Conservation (phyloP, 805 yeast species). For the Wickerhamiella occidentalis region DNA sequence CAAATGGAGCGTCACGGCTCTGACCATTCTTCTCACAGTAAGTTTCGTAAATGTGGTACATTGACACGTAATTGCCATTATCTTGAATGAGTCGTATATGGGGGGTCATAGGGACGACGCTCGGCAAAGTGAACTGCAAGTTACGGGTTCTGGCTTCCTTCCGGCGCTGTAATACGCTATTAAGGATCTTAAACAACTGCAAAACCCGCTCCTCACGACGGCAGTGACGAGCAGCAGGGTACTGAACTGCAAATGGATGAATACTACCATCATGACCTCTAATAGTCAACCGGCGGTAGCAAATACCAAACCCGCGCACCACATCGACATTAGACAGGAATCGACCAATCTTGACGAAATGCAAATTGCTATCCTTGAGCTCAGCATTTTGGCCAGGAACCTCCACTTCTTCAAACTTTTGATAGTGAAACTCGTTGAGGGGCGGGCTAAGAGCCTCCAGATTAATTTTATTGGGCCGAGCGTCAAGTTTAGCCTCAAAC, state of each 20-base stretch:
- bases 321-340: slow-evolving; percentile 81
- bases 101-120: slow-evolving; percentile 88
- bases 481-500: slow-evolving; percentile 79
- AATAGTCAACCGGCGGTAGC: slow-evolving; percentile 77
- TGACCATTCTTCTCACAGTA: slow-evolving; percentile 62
- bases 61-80: slow-evolving; percentile 59
- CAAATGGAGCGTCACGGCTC: slow-evolving; percentile 80
- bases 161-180: slow-evolving; percentile 62
- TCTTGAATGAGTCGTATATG: slow-evolving; percentile 84
- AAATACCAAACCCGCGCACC: slow-evolving; percentile 79
- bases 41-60: slow-evolving; percentile 79
- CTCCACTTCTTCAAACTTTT: slow-evolving; percentile 93
- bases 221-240: slow-evolving; percentile 95
- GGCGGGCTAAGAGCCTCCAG: slow-evolving; percentile 90
- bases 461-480: slow-evolving; percentile 66
- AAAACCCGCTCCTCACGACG: slow-evolving; percentile 91
- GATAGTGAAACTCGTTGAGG: slow-evolving; percentile 93
- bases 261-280: slow-evolving; percentile 88
- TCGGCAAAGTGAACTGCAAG: slow-evolving; percentile 73
- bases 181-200: slow-evolving; percentile 82
- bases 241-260: slow-evolving; percentile 91
- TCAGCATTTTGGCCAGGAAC: slow-evolving; percentile 92
- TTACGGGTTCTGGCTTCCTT: slow-evolving; percentile 83
- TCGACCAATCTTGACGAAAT: slow-evolving; percentile 85
- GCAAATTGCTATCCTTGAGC: slow-evolving; percentile 78